Conservation (phyloP, 345 rosid genomes). For the Iberis pinnata region DNA sequence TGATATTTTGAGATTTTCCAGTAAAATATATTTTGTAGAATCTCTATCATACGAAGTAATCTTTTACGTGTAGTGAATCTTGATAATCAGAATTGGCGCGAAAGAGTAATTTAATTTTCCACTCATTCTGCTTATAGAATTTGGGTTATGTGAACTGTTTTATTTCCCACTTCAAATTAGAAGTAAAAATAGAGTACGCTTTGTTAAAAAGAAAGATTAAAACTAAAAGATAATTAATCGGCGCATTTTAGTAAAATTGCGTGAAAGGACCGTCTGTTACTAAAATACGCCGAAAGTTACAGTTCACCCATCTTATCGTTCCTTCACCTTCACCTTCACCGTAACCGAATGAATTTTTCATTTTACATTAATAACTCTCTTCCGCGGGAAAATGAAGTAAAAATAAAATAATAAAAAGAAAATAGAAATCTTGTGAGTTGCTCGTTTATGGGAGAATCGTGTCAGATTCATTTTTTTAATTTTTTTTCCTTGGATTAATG, state of each 20-base stretch:
- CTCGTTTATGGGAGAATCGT: slow-evolving; percentile 67
- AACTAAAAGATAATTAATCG: not conserved
- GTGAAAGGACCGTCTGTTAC: not conserved
- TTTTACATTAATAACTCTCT: too few species aligned
- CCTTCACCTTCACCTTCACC: slow-evolving; percentile 16
- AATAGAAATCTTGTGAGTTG: slow-evolving; percentile 26
- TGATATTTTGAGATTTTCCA: too few species aligned
- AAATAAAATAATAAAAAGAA: not conserved
- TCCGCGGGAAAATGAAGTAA: slow-evolving; percentile 7
- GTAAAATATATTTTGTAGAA: too few species aligned
- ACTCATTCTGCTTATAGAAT: too few species aligned
- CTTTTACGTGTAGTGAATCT: too few species aligned
- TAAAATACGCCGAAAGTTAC: slow-evolving; percentile 25
- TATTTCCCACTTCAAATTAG: too few species aligned
- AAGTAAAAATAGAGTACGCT: too few species aligned
- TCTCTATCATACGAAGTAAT: too few species aligned
- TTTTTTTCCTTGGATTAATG: slow-evolving; percentile 12
- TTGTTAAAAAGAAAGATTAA: too few species aligned
- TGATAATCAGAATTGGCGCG: too few species aligned
- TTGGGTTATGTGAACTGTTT: too few species aligned
- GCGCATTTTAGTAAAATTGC: slow-evolving; percentile 22
- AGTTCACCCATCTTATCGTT: slow-evolving; percentile 19
- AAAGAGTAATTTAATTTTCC: too few species aligned
- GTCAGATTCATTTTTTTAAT: slow-evolving; percentile 39
- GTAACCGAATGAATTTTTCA: not conserved